A percentile compares a stretch with the other conserved stretches of the same genome.
phyloP scores from a whole-genome alignment of 768 basidiomycete genomes.

The Lactarius tabidus region DNA sequence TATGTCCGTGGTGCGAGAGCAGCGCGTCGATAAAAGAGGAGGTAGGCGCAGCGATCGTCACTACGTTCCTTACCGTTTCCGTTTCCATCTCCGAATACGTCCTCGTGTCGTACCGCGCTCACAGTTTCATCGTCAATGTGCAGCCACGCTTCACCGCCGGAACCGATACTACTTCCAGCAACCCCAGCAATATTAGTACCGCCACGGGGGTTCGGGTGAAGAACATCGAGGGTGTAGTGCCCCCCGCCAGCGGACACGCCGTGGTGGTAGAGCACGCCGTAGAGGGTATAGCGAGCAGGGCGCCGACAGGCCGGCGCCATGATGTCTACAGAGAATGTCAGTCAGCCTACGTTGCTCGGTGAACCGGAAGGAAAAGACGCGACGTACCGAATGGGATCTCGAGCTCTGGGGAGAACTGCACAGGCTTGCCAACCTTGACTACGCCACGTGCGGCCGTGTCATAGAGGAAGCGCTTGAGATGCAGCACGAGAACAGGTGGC shows the following conservation, averaged over 20 bases:
- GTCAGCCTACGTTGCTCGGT: not conserved
- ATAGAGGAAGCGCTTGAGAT: conserved; percentile 89
- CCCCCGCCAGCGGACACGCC: conserved; percentile 87
- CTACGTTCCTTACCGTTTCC: conserved; percentile 26
- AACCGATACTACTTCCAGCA: conserved; percentile 21
- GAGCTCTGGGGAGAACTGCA: conserved; percentile 73
- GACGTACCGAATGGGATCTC: conserved; percentile 64
- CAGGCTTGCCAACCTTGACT: conserved; percentile 81
- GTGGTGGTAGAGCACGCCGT: conserved; percentile 92
- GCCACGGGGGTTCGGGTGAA: conserved; percentile 65
- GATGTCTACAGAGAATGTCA: not conserved
- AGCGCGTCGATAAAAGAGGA: conserved; percentile 78
- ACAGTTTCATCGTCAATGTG: conserved; percentile 92
- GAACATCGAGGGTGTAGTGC: conserved; percentile 90
- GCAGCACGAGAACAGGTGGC: conserved; percentile 80
- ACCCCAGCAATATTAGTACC: not conserved
- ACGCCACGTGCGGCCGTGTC: conserved; percentile 71
- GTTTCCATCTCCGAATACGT: conserved; percentile 54
- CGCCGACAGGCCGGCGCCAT: conserved; percentile 35
- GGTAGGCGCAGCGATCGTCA: conserved; percentile 75
- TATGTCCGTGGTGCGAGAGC: conserved; percentile 32
- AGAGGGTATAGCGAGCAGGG: conserved; percentile 67
- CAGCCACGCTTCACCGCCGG: conserved; percentile 72
- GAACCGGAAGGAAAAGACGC: not conserved
- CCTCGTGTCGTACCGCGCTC: conserved; percentile 63